Conservation (phyloP, 768 basidiomycete species). For the Mycena leptocephala region DNA sequence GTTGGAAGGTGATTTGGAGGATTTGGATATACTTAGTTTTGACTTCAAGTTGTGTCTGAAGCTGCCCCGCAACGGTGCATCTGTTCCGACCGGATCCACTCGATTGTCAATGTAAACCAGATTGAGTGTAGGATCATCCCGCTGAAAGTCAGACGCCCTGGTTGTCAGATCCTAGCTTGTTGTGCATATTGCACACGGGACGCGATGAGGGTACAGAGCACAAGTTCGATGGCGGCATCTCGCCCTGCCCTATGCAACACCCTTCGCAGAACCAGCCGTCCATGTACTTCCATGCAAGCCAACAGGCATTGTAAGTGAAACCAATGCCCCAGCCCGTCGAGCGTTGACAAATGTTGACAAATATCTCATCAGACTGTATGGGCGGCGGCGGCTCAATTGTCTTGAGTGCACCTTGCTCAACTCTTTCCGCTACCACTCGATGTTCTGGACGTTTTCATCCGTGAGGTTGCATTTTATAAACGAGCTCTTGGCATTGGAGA, state of each 20-base stretch:
- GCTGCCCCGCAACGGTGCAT: slow-evolving; percentile 48
- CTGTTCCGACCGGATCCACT: slow-evolving; percentile 51
- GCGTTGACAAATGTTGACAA: slow-evolving; percentile 63
- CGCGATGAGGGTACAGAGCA: slow-evolving; percentile 49
- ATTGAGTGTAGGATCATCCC: slow-evolving; percentile 42
- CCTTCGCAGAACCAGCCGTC: slow-evolving; percentile 46
- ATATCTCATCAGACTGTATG: slow-evolving; percentile 38
- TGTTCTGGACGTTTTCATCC: background rate
- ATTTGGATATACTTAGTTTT: background rate
- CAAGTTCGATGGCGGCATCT: slow-evolving; percentile 62
- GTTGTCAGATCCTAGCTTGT: slow-evolving; percentile 60
- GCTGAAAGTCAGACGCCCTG: slow-evolving; percentile 52
- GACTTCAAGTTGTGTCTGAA: slow-evolving; percentile 28
- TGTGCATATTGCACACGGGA: slow-evolving; percentile 33
- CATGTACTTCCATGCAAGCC: slow-evolving; percentile 60
- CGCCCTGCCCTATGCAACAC: slow-evolving; percentile 61
- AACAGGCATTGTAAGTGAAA: slow-evolving; percentile 48
- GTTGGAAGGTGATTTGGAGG: background rate
- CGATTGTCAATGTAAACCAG: slow-evolving; percentile 40
- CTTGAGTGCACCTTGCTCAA: background rate
- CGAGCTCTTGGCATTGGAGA: background rate
- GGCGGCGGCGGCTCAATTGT: slow-evolving; percentile 31
- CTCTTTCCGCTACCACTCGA: background rate
- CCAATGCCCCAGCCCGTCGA: slow-evolving; percentile 59
- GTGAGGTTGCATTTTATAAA: background rate